Evolutionary conservation across 495 filamentous ascomycete genomes (phyloP).

Genomic region (Podospora appendiculata): DNA sequence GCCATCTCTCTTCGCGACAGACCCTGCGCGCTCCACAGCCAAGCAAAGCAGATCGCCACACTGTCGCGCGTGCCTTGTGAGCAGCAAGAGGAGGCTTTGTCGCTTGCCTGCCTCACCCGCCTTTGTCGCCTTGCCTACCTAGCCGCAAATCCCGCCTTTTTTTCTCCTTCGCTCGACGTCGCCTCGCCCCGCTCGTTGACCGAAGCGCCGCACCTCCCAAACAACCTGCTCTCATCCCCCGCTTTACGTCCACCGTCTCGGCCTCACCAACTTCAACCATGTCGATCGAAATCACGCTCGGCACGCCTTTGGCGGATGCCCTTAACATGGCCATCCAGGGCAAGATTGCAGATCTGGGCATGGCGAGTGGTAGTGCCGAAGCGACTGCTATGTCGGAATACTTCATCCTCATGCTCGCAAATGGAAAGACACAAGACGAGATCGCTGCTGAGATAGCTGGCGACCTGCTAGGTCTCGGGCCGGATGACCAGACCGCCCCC

Average conservation of each 20-base stretch:
- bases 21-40: no score
- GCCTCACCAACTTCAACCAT: slow-evolving; percentile 33
- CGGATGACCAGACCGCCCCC: slow-evolving; percentile 72
- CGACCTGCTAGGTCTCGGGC: slow-evolving; percentile 75
- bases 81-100: no score
- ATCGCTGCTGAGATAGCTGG: slow-evolving; percentile 83
- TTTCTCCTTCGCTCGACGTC: no score
- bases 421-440: slow-evolving; percentile 83
- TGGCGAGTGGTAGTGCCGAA: slow-evolving; percentile 71
- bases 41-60: no score
- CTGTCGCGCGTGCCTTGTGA: no score
- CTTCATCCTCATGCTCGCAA: slow-evolving; percentile 92
- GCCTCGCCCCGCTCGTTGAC: no score
- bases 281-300: slow-evolving; percentile 64
- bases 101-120: no score
- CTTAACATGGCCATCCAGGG: slow-evolving; percentile 74
- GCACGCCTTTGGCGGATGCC: slow-evolving; percentile 73
- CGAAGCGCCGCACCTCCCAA: background rate
- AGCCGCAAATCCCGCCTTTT: no score
- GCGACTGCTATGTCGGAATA: slow-evolving; percentile 88
- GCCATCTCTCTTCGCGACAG: background rate
- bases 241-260: no score
- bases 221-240: background rate
- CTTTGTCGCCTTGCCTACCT: no score
- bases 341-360: slow-evolving; percentile 93